Conservation (phyloP, 805 yeast species). For the Candida rishiriensis region DNA sequence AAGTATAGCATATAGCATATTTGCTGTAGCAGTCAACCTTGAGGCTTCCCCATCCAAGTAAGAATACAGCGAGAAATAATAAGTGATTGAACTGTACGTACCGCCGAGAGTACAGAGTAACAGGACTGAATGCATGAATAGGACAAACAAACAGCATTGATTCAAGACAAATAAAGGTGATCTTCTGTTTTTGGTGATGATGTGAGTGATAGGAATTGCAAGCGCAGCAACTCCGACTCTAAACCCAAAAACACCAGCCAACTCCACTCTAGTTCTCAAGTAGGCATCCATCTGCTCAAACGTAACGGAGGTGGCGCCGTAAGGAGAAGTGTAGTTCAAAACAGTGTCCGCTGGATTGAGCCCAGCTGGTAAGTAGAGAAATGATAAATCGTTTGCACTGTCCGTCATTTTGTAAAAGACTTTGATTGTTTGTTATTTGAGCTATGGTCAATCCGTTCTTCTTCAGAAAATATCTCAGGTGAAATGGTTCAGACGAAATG, state of each 20-base stretch:
- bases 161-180: slow-evolving; percentile 77
- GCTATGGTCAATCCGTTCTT: no score
- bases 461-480: no score
- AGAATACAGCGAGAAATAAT: slow-evolving; percentile 40
- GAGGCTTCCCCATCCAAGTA: slow-evolving; percentile 37
- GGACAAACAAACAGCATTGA: slow-evolving; percentile 50
- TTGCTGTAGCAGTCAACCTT: slow-evolving; percentile 55
- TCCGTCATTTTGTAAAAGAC: no score
- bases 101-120: slow-evolving; percentile 52
- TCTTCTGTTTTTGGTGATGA: slow-evolving; percentile 47
- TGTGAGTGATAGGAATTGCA: slow-evolving; percentile 39
- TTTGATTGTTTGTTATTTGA: no score
- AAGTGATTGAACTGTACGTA: slow-evolving; percentile 45
- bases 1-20: slow-evolving; percentile 55
- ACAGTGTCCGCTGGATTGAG: slow-evolving; percentile 16
- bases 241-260: slow-evolving; percentile 49
- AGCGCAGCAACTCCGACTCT: slow-evolving; percentile 56
- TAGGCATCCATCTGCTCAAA: slow-evolving; percentile 40
- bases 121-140: slow-evolving; percentile 58
- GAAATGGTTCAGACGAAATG: no score
- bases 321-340: slow-evolving; percentile 38
- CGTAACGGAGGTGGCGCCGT: slow-evolving; percentile 34
- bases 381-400: no score
- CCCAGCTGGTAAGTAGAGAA: slow-evolving; percentile 14
- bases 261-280: slow-evolving; percentile 30